Evolutionary conservation across 345 rosid genomes (phyloP).

Genomic region (Brassica cretica): DNA sequence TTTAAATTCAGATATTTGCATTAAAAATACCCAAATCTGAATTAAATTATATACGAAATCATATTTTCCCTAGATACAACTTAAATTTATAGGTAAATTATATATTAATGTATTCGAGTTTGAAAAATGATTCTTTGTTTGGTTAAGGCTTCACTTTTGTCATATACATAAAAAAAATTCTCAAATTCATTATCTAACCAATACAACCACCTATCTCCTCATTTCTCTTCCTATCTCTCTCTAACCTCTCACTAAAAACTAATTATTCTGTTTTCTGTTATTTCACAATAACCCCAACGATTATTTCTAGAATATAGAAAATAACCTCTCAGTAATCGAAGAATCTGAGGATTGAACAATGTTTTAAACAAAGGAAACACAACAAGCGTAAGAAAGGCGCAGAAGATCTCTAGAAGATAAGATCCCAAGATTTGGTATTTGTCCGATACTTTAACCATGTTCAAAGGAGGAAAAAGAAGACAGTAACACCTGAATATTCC

Average conservation of each 20-base stretch:
- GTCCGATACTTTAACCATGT: constrained; percentile 36
- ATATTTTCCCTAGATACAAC: too few species aligned
- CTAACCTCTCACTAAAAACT: too few species aligned
- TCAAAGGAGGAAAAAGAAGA: constrained; percentile 37
- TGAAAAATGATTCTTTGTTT: not conserved
- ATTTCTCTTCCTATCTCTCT: too few species aligned
- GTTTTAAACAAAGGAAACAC: constrained; percentile 18
- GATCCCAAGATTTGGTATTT: constrained; percentile 32
- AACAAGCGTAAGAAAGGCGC: constrained; percentile 38
- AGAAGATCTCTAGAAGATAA: constrained; percentile 35
- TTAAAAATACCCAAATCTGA: too few species aligned
- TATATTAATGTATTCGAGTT: not conserved
- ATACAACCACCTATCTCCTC: too few species aligned
- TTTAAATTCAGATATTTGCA: too few species aligned
- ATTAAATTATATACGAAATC: too few species aligned
- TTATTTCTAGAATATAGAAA: not conserved
- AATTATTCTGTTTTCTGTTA: too few species aligned
- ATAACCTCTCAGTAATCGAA: constrained; percentile 20
- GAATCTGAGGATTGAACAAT: constrained; percentile 15
- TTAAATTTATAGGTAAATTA: not conserved
- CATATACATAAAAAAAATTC: not conserved
- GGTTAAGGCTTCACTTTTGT: not conserved
- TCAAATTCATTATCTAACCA: too few species aligned
- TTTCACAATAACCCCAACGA: not conserved
- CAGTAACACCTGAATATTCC: constrained; percentile 44